Evolutionary conservation across 2,329 filamentous ascomycete genomes (phyloP).

Genomic region (Trematosphaeria pertusa): DNA sequence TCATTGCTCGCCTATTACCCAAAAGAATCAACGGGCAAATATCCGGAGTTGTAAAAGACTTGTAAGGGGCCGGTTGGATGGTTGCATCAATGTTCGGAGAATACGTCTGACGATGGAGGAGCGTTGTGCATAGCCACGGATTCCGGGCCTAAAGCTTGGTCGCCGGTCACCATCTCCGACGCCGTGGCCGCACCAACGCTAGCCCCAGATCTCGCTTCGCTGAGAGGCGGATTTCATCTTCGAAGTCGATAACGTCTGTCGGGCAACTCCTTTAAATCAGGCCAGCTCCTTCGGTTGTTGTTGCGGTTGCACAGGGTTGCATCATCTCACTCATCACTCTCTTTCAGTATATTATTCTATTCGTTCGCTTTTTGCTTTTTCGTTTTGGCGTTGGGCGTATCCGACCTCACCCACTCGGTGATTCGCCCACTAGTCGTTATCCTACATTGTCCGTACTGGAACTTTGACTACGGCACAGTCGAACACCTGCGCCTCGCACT

Average conservation of each 20-base stretch:
- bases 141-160: constrained; percentile 19
- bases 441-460: too few species aligned
- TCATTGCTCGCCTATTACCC: background rate
- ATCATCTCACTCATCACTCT: constrained; percentile 13
- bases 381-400: constrained; percentile 3
- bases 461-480: too few species aligned
- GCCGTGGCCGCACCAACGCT: constrained; percentile 16
- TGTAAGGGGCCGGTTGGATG: too few species aligned
- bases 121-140: constrained; percentile 14
- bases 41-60: too few species aligned
- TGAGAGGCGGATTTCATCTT: constrained; percentile 8
- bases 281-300: constrained; percentile 9
- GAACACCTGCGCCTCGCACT: too few species aligned
- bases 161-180: constrained; percentile 23
- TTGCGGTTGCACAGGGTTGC: constrained; percentile 8
- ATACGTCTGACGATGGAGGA: constrained; percentile 5
- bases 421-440: constrained; percentile 3
- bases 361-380: background rate
- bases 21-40: too few species aligned
- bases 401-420: background rate
- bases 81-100: background rate
- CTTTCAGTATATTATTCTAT: constrained; percentile 1
- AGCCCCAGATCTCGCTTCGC: constrained; percentile 16
- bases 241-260: constrained; percentile 9
- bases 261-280: constrained; percentile 11